Conservation (phyloP, 2,329 filamentous ascomycete genomes). For the Elsinoe fawcettii region DNA sequence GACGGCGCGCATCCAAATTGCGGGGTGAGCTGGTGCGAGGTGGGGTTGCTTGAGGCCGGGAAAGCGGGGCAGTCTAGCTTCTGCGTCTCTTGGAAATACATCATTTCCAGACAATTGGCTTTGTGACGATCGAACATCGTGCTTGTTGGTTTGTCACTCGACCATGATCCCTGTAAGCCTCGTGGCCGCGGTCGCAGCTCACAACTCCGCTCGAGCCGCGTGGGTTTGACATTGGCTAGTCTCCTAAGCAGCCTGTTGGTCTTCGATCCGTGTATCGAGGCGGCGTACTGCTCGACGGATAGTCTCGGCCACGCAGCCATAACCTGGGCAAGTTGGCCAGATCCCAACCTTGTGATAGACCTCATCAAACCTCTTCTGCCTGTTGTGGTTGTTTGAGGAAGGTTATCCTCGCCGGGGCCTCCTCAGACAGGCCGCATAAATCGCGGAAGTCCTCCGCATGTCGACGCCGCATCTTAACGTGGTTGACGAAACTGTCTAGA, state of each 20-base stretch:
- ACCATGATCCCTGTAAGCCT: not conserved
- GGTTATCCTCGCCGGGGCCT: constrained; percentile 36
- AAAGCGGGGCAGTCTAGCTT: constrained; percentile 5
- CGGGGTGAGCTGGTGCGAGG: constrained; percentile 6
- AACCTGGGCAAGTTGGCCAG: not conserved
- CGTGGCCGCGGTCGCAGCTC: not conserved
- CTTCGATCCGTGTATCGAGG: constrained; percentile 3
- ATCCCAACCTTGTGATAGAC: not conserved
- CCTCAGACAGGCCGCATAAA: constrained; percentile 40
- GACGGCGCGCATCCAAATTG: not conserved
- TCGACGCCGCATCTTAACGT: constrained; percentile 34
- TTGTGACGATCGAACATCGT: constrained; percentile 2
- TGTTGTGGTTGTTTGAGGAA: constrained; percentile 41
- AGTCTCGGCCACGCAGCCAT: not conserved
- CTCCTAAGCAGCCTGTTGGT: not conserved
- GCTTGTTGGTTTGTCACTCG: not conserved
- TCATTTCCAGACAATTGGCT: constrained; percentile 1
- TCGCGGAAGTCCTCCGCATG: constrained; percentile 43
- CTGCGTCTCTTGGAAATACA: constrained; percentile 4
- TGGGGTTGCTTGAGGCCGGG: not conserved
- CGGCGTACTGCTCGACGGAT: not conserved
- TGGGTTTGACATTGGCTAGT: not conserved
- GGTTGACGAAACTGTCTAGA: constrained; percentile 36
- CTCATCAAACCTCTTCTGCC: constrained; percentile 1
- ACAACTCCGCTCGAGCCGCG: not conserved